A percentile compares a stretch with the other conserved stretches of the same genome.
phyloP scores from a whole-genome alignment of 768 basidiomycete genomes.

The Tricholoma flavovirens region DNA sequence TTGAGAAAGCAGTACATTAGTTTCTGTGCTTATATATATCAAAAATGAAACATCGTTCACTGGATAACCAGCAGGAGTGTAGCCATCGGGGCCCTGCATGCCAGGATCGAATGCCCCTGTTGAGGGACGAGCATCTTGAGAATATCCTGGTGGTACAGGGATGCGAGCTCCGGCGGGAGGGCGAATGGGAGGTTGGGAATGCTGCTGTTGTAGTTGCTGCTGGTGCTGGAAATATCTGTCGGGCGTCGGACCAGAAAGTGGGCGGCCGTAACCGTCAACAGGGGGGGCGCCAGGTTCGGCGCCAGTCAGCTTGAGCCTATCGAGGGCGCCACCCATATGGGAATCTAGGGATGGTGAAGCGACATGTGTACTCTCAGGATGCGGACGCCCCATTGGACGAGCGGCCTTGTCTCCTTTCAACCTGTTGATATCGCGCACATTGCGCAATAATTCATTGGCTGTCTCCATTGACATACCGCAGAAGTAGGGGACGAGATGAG shows the following conservation, averaged over 20 bases:
- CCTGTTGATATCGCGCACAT: slow-evolving; percentile 88
- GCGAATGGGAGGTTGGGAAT: slow-evolving; percentile 26
- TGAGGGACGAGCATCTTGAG: slow-evolving; percentile 31
- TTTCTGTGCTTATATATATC: neutral
- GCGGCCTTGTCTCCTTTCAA: slow-evolving; percentile 48
- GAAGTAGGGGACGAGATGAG: slow-evolving; percentile 97
- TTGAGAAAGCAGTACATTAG: neutral
- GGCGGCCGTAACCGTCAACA: slow-evolving; percentile 34
- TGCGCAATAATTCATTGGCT: slow-evolving; percentile 85
- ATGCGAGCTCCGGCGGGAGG: slow-evolving; percentile 39
- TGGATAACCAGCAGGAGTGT: slow-evolving; percentile 32
- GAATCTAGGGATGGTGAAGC: slow-evolving; percentile 30
- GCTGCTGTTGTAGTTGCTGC: slow-evolving; percentile 22
- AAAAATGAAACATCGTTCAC: slow-evolving; percentile 12
- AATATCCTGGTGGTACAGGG: slow-evolving; percentile 40
- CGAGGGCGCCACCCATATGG: slow-evolving; percentile 30
- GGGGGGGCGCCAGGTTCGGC: slow-evolving; percentile 30
- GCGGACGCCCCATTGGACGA: slow-evolving; percentile 30
- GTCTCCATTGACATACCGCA: slow-evolving; percentile 99
- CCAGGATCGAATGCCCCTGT: slow-evolving; percentile 28
- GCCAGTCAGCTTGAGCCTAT: slow-evolving; percentile 39
- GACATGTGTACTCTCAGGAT: slow-evolving; percentile 25
- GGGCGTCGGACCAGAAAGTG: slow-evolving; percentile 27
- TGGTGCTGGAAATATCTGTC: slow-evolving; percentile 35
- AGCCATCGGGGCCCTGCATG: slow-evolving; percentile 22